Percentiles rank a stretch among this genome's conserved stretches.
These are phyloP conservation scores for Fusarium foetens DNA, from an alignment of 2,329 filamentous ascomycete species.

Conservation along the genomic window DNA sequence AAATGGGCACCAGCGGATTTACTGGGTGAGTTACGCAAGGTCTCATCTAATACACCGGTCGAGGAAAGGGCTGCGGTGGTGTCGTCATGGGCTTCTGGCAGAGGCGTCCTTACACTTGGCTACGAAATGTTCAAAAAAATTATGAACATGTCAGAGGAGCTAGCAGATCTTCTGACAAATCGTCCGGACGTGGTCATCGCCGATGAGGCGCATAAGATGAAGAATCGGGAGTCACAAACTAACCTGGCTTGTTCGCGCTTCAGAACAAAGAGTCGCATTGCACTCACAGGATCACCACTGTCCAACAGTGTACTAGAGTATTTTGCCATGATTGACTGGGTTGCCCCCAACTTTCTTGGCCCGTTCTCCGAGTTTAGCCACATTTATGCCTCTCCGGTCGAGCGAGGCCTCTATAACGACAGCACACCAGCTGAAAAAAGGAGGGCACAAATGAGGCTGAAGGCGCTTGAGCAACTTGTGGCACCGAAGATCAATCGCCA, in stretches of 20 bases:
- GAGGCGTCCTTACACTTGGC: constrained; percentile 81
- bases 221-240: constrained; percentile 68
- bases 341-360: constrained; percentile 82
- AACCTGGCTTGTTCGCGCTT: constrained; percentile 67
- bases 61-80: constrained; percentile 59
- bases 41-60: constrained; percentile 57
- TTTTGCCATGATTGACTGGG: constrained; percentile 88
- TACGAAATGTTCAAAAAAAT: constrained; percentile 73
- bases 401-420: constrained; percentile 74
- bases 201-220: constrained; percentile 86
- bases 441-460: constrained; percentile 71
- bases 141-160: constrained; percentile 46
- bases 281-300: constrained; percentile 86
- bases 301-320: constrained; percentile 88
- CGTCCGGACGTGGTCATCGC: constrained; percentile 79
- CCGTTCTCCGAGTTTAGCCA: constrained; percentile 72
- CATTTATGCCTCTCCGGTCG: constrained; percentile 79
- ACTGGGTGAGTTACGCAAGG: constrained; percentile 66
- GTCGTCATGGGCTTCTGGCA: constrained; percentile 67
- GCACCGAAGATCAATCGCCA: constrained; percentile 81
- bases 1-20: constrained; percentile 70
- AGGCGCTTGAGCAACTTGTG: constrained; percentile 76
- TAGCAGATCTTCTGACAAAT: constrained; percentile 62
- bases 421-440: constrained; percentile 67
- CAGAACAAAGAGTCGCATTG: constrained; percentile 76